A percentile compares a stretch with the other conserved stretches of the same genome.
Evolutionary conservation across 768 basidiomycete genomes (phyloP).

Genomic region (Hericium rajendrae): DNA sequence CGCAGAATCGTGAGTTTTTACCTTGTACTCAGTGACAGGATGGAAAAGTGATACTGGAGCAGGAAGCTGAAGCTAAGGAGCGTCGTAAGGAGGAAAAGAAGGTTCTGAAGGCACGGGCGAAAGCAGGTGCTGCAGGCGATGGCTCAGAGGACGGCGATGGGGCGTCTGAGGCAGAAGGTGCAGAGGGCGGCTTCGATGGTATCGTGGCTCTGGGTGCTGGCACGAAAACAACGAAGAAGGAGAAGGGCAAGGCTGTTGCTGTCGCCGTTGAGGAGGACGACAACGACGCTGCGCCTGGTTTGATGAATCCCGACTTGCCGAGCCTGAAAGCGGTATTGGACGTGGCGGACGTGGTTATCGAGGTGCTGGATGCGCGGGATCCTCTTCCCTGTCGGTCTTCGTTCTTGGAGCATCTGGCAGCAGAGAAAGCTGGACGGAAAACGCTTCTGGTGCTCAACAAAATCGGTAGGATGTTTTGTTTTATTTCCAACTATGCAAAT

Average conservation of each 20-base stretch:
- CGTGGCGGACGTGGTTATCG: slow-evolving; percentile 66
- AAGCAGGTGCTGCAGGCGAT: slow-evolving; percentile 10
- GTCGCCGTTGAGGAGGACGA: slow-evolving; percentile 22
- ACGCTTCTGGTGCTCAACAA: slow-evolving; percentile 76
- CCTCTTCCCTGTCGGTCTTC: slow-evolving; percentile 61
- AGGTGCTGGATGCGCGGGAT: slow-evolving; percentile 82
- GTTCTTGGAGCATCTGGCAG: slow-evolving; percentile 47
- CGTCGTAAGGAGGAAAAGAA: slow-evolving; percentile 57
- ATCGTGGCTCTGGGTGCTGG: slow-evolving; percentile 26
- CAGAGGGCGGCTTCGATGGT: slow-evolving; percentile 32
- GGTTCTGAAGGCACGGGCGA: slow-evolving; percentile 25
- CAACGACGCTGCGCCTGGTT: slow-evolving; percentile 46
- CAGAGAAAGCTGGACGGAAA: slow-evolving; percentile 33
- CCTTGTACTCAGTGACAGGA: neutral
- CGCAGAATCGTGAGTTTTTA: slow-evolving; percentile 51
- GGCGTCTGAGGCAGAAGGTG: slow-evolving; percentile 21
- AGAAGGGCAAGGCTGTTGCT: slow-evolving; percentile 17
- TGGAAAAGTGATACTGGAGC: neutral
- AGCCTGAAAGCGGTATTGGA: slow-evolving; percentile 61
- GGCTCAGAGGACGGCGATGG: slow-evolving; percentile 17
- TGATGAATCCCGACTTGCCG: slow-evolving; percentile 55
- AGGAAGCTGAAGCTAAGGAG: slow-evolving; percentile 76
- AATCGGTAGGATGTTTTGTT: slow-evolving; percentile 48
- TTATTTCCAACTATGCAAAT: neutral
- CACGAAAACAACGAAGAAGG: slow-evolving; percentile 2